Evolutionary conservation across 2,329 filamentous ascomycete genomes (phyloP), one percentile per base, ranked within the genome.

Genomic region (Diplodia seriata): DNA sequence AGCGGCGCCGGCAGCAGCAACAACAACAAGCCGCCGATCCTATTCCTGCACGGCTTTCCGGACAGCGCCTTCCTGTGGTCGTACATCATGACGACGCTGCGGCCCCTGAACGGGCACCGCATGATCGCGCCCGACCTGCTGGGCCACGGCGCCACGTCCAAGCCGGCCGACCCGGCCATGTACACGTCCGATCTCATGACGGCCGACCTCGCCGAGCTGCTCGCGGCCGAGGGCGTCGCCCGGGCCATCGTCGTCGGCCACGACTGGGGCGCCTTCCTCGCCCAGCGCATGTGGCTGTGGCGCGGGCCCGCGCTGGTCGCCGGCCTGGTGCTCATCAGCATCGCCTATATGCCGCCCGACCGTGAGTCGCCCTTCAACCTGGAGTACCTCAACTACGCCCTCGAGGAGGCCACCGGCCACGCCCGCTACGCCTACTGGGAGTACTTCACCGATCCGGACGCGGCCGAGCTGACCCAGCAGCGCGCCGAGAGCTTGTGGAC

Each of bases 11-110:
- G 18, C 59, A 15, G 51, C 54, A 36, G 62, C 62, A 5, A 12
- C 50, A 26, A 11, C 18, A n/a, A 15, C 15, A 61, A 63, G 15
- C 66, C 68, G 2, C 70, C 70, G 7, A 62, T 72, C 54, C 69
- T 74, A 12, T 68, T 74, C 40, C 85, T 82, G 31, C 84, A 85
- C 72, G 84, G 84, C 61, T 85, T 81, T 71, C 84, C 84, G 7
- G 81, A 82, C 69, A 74, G 76, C 18, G 78, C 80, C 0, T 75
- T 73, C 5, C 73, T 83, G 20, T 85, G 82, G 83, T 72, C 75
- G 9, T 75, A 76, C 40, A 72, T 83, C 47, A 74, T 82, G 49
- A 75, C 75, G 36, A 67, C 78, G 43, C 73, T 84, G 31, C 73
- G 79, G n/a, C 68, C 76, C 8, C 73, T 76, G 31, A 33, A 33